These are phyloP conservation scores for Microsporum ferrugineum DNA, from an alignment of 2,329 filamentous ascomycete genomes.

Conservation along the genomic window DNA sequence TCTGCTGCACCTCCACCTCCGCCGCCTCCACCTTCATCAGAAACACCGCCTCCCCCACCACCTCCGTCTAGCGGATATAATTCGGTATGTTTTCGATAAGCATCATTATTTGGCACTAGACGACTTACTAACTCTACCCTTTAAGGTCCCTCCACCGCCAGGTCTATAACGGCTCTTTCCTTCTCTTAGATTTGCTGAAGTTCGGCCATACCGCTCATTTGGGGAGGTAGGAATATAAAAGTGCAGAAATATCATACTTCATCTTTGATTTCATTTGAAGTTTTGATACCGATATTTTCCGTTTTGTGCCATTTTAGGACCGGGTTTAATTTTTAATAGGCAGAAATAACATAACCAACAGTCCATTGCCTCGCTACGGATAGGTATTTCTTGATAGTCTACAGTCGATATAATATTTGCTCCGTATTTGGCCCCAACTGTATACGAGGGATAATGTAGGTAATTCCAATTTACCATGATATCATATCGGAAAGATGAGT, in stretches of 20 bases:
- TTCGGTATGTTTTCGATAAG: constrained; percentile 39
- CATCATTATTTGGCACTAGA: background rate
- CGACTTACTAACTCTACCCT: constrained; percentile 5
- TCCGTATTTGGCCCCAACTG: background rate
- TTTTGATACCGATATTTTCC: background rate
- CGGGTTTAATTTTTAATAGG: background rate
- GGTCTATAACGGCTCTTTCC: constrained; percentile 30
- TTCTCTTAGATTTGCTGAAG: background rate
- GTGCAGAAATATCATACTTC: background rate
- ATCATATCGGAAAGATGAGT: background rate
- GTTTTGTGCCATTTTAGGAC: background rate
- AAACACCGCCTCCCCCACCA: constrained; percentile 48
- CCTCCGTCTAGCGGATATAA: constrained; percentile 51
- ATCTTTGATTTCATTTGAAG: background rate
- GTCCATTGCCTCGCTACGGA: background rate
- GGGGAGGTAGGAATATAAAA: background rate
- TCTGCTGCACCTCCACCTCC: constrained; percentile 45
- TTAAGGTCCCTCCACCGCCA: constrained; percentile 41
- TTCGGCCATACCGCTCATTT: background rate
- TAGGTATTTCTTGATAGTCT: background rate
- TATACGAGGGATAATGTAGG: background rate
- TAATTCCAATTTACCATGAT: background rate
- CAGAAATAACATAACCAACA: background rate
- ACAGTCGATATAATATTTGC: background rate
- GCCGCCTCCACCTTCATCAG: constrained; percentile 53